These are phyloP conservation scores for Vigna mungo DNA, from an alignment of 306 rosid species.

Conservation along the genomic window DNA sequence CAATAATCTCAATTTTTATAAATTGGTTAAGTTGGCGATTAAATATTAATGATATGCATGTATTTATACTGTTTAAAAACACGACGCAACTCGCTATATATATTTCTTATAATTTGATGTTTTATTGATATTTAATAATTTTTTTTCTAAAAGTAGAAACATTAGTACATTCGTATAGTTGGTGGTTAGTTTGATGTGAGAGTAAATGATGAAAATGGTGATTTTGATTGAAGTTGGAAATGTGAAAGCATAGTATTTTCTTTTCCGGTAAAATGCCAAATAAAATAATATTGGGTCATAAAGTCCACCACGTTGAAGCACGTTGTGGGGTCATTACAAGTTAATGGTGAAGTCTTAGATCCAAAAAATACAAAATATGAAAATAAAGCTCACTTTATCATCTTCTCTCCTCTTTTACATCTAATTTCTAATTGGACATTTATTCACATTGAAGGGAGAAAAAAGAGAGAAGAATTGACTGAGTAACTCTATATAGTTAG, in stretches of 20 bases:
- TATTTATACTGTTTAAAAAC: background rate
- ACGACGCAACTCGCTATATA: background rate
- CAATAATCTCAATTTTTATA: background rate
- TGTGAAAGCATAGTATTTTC: conserved; percentile 26
- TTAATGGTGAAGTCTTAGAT: conserved; percentile 50
- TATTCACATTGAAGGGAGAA: conserved; percentile 7
- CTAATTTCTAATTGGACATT: conserved; percentile 33
- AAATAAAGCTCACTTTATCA: conserved; percentile 47
- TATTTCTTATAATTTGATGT: background rate
- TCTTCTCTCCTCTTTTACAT: conserved; percentile 41
- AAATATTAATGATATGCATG: no score
- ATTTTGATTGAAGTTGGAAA: conserved; percentile 21
- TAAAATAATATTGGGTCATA: conserved; percentile 49
- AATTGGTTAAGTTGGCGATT: background rate
- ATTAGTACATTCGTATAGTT: background rate
- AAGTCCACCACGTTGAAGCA: conserved; percentile 76
- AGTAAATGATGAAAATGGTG: background rate
- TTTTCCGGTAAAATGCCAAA: conserved; percentile 41
- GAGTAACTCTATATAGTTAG: conserved; percentile 36
- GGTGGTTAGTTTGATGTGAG: background rate
- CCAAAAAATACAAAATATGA: conserved; percentile 6
- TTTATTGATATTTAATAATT: background rate
- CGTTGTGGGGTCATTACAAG: conserved; percentile 71
- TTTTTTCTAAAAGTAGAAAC: background rate
- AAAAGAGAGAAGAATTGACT: conserved; percentile 28